A percentile compares a stretch with the other conserved stretches of the same genome.
Conservation (phyloP, 306 rosid species). For the Medicago truncatula region MtrunA17r5.0-ANR NC_053049.1:49098001-49098500, state of each 20-base stretch:
- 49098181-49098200: conserved; percentile 96
- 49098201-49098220: conserved; percentile 74
- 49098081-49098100: conserved; percentile 78
- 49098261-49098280: conserved; percentile 7
- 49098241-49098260: conserved; percentile 33
- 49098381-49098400: conserved; percentile 75
- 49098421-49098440: conserved; percentile 99
- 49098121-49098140: conserved; percentile 94
- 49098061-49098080: conserved; percentile 72
- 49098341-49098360: conserved; percentile 14
- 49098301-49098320: not conserved
- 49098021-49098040: conserved; percentile 70
- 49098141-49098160: conserved; percentile 72
- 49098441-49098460: conserved; percentile 83
- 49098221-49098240: conserved; percentile 70
- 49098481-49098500: conserved; percentile 86
- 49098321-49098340: not conserved
- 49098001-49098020: conserved; percentile 73
- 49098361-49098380: conserved; percentile 27
- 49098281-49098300: not conserved
- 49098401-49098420: conserved; percentile 92
- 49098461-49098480: conserved; percentile 80
- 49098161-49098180: conserved; percentile 76
- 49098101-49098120: conserved; percentile 67
- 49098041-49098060: conserved; percentile 66